Percentiles rank a stretch among this genome's conserved stretches.
Evolutionary conservation across 495 filamentous ascomycete genomes (phyloP).

Genomic region (Pyrenopolyporus hunteri): DNA sequence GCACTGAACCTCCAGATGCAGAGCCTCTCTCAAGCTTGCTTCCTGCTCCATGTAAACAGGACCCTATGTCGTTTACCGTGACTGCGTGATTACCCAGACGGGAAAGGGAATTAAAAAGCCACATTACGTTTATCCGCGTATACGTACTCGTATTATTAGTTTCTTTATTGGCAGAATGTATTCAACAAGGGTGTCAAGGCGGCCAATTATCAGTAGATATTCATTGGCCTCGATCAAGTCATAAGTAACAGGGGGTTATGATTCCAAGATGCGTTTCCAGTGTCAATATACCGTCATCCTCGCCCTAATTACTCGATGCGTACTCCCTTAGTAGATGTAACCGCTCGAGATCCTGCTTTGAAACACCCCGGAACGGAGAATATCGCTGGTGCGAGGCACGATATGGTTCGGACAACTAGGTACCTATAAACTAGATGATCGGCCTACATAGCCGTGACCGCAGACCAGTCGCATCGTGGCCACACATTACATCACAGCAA

Average conservation of each 20-base stretch:
- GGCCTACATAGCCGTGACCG: neutral
- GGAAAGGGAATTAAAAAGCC: too few relatives aligned
- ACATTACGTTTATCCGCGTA: slow-evolving; percentile 13
- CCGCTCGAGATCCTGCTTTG: too few relatives aligned
- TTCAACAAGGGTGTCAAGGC: neutral
- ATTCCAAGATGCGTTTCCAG: slow-evolving; percentile 10
- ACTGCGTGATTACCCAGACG: slow-evolving; percentile 8
- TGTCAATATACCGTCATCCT: slow-evolving; percentile 11
- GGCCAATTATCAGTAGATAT: neutral
- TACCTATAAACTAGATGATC: neutral
- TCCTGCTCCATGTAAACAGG: neutral
- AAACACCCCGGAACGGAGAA: neutral
- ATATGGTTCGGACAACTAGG: neutral
- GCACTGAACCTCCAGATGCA: slow-evolving; percentile 5
- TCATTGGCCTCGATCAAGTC: neutral
- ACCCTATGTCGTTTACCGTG: slow-evolving; percentile 13
- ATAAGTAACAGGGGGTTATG: neutral
- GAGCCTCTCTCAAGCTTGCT: too few relatives aligned
- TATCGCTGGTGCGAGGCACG: neutral
- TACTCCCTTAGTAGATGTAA: neutral
- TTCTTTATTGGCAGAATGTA: too few relatives aligned
- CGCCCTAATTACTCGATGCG: neutral
- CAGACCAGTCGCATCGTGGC: neutral
- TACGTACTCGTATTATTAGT: neutral
- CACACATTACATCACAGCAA: slow-evolving; percentile 25